Evolutionary conservation across 805 yeast genomes (phyloP).

Genomic region (Candida chauliodis): DNA sequence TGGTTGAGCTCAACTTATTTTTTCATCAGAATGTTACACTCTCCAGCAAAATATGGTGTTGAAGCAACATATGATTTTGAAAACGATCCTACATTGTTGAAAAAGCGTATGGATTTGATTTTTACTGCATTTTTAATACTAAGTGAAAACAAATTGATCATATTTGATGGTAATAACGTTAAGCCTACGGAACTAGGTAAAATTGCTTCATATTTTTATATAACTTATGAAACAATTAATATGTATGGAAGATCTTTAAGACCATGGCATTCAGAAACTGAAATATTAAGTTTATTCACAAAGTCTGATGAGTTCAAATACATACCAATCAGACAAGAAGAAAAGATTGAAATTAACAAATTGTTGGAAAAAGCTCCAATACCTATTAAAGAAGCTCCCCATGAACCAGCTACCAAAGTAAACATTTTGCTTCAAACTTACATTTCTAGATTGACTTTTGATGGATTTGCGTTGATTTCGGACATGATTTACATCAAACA

Average conservation of each 20-base stretch:
- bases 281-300: constrained; percentile 73
- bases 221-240: constrained; percentile 69
- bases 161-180: constrained; percentile 52
- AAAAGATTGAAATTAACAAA: constrained; percentile 66
- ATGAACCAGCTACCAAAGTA: constrained; percentile 73
- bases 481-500: constrained; percentile 94
- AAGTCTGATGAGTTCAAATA: constrained; percentile 80
- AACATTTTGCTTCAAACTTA: constrained; percentile 80
- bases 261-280: constrained; percentile 66
- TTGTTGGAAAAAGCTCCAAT: constrained; percentile 76
- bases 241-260: constrained; percentile 59
- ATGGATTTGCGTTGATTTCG: constrained; percentile 86
- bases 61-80: constrained; percentile 54
- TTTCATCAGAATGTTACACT: constrained; percentile 69
- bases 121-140: constrained; percentile 73
- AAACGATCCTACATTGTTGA: constrained; percentile 41
- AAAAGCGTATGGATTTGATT: constrained; percentile 61
- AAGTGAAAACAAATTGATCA: constrained; percentile 52
- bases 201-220: constrained; percentile 84
- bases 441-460: constrained; percentile 71
- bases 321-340: constrained; percentile 85
- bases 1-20: constrained; percentile 84
- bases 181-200: constrained; percentile 64
- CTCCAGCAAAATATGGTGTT: constrained; percentile 74
- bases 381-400: constrained; percentile 71